Evolutionary conservation across 345 rosid species (phyloP), one percentile per base, ranked within the genome.

Genomic region (Erucastrum elatum): DNA sequence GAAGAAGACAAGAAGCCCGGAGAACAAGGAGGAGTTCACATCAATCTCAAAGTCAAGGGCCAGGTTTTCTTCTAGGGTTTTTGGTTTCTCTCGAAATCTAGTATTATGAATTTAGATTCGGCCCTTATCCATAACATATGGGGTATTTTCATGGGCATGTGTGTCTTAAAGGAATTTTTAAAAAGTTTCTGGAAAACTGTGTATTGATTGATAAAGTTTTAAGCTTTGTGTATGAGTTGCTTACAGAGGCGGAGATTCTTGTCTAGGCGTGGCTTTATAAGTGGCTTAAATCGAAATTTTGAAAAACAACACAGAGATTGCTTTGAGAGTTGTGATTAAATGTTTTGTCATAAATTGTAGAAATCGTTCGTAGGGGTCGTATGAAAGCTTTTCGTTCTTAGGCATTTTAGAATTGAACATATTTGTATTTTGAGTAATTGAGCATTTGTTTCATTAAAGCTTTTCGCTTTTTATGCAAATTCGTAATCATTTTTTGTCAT

Each of bases 31-130:
- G 76, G 90, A 21, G 94, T 85, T 55, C 96, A 91, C 80, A 90
- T 93, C 84, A 91, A 91, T 49, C 98, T 93, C 79, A 93, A 93
- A 71, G 98, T 93, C 76, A 90, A 93, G 81, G 93, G 96, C 63
- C 97, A 93, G 98, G 98, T 93, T 64, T 41, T 15, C 21, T 34
- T 68, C n/a, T 29, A 63, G 79, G 75, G 39, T 55, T 77, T 68
- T 21, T 26, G 62, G 29, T 72, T 46, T 79, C 8, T 64, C 13
- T 30, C 21, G 61, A 11, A 63, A 63, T 73, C 8, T 29, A 11
- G 62, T 63, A 7, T 29, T 10, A 44, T 72, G 6, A 29, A 41
- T 61, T 10, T 61, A 26, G 75, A 44, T 62, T 72, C 44, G 1
- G 21, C 31, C 33, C 10, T 44, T 56, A 21, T 27, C 58, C 39